These are phyloP conservation scores for Osmanthus fragrans DNA, from an alignment of 257 asterid genomes.

Conservation along the genomic window DNA sequence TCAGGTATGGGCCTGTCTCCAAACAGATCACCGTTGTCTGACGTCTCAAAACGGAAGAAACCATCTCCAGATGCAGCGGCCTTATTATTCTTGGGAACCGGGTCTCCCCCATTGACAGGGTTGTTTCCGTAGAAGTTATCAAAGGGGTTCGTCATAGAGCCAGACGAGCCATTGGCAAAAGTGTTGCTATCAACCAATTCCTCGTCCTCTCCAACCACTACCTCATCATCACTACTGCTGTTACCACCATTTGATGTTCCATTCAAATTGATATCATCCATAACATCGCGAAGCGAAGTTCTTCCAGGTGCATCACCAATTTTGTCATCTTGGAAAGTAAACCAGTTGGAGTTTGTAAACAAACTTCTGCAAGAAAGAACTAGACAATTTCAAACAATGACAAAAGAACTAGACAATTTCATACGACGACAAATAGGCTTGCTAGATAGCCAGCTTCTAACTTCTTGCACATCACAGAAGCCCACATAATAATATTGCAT, in stretches of 20 bases:
- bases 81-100: slow-evolving; percentile 30
- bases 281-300: slow-evolving; percentile 56
- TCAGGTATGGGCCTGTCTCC: slow-evolving; percentile 87
- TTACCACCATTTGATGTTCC: slow-evolving; percentile 58
- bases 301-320: slow-evolving; percentile 44
- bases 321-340: slow-evolving; percentile 89
- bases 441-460: background rate
- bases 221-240: slow-evolving; percentile 82
- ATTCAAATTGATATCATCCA: slow-evolving; percentile 60
- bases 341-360: slow-evolving; percentile 99
- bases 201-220: slow-evolving; percentile 87
- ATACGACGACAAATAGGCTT: slow-evolving; percentile 4
- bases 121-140: slow-evolving; percentile 32
- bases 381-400: slow-evolving; percentile 21
- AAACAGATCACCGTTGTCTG: slow-evolving; percentile 72
- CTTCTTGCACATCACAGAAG: background rate
- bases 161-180: slow-evolving; percentile 40
- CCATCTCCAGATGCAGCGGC: slow-evolving; percentile 43
- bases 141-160: slow-evolving; percentile 28
- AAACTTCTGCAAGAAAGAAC: slow-evolving; percentile 53
- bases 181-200: slow-evolving; percentile 54
- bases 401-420: slow-evolving; percentile 9
- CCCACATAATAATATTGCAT: background rate
- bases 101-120: slow-evolving; percentile 29
- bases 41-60: slow-evolving; percentile 67